Evolutionary conservation across 305 asterid species (phyloP).

Genomic region (Rubia occidens): DNA sequence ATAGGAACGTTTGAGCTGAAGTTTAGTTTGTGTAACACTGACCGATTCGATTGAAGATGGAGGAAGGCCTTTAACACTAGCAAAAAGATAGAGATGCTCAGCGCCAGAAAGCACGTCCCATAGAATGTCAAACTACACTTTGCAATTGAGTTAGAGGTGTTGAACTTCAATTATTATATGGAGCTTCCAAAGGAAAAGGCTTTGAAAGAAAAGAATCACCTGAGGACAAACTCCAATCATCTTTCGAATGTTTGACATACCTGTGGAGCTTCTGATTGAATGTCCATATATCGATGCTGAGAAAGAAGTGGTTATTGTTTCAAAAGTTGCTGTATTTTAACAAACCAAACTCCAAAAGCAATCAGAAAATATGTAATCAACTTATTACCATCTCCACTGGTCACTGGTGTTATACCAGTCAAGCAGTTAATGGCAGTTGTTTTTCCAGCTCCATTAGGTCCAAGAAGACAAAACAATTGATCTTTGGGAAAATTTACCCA

Average conservation of each 20-base stretch:
- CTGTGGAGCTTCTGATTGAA: constrained; percentile 67
- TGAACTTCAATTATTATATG: neutral
- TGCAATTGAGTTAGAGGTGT: neutral
- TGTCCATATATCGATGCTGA: constrained; percentile 70
- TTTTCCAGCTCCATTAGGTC: constrained; percentile 97
- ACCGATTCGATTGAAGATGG: constrained; percentile 55
- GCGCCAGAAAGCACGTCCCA: constrained; percentile 81
- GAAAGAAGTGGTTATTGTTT: constrained; percentile 8
- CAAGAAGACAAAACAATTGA: constrained; percentile 88
- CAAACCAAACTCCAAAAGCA: neutral
- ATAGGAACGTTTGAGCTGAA: neutral
- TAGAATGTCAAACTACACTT: constrained; percentile 67
- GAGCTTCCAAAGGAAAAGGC: constrained; percentile 11
- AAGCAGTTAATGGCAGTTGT: constrained; percentile 77
- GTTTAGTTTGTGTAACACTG: constrained; percentile 14
- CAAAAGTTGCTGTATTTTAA: neutral
- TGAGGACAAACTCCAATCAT: constrained; percentile 93
- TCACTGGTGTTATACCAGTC: constrained; percentile 86
- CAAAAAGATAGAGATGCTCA: constrained; percentile 80
- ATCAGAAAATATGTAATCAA: constrained; percentile 3
- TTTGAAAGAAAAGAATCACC: constrained; percentile 29
- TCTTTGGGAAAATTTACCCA: constrained; percentile 80
- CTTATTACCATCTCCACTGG: constrained; percentile 79
- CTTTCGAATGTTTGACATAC: constrained; percentile 66
- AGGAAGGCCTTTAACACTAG: constrained; percentile 71